Evolutionary conservation across 768 basidiomycete species (phyloP), one percentile per base, ranked within the genome.

Genomic region (Amanita thiersii): DNA sequence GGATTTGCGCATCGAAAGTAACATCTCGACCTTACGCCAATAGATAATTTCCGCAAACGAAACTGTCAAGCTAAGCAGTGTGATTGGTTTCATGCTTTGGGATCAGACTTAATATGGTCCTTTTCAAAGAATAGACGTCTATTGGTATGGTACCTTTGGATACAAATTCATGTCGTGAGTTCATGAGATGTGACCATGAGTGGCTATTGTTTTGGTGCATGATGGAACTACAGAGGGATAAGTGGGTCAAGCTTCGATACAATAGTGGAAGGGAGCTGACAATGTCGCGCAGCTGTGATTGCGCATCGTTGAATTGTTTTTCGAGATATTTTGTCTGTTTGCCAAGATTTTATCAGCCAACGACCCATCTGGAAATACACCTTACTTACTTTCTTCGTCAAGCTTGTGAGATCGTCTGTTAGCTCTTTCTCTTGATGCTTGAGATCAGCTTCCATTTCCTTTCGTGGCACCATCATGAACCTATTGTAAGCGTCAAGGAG

Each of bases 231-330:
- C n/a, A 2, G 23, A 11, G 23, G n/a, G 20, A 26, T 30, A n/a
- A 45, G 41, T 29, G 30, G 18, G 4, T 9, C 10, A 11, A 18
- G 9, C 24, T 28, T 20, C 35, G 23, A 20, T 4, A 12, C n/a
- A 20, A 6, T 10, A 14, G 18, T 26, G 29, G 32, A 23, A 36
- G 7, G 64, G n/a, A n/a, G n/a, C 81, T 43, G 52, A 89, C 88
- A 21, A 91, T 90, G 56, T 91, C 88, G 32, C 83, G 77, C 39
- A 94, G 65, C 55, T 92, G 91, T 15, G 67, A 66, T 62, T 93
- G 88, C 1, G 92, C 89, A 50, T 93, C 90, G 42, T 82, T 86
- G 56, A 85, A 87, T 55, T 94, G 90, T 53, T 94, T 94, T 61
- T 96, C 92, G 2, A 96, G 72, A 58, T 84, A 94, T 62, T 93